Evolutionary conservation across 371 early-diverging fungal species (phyloP).

Genomic region (Mortierella sp.): DNA sequence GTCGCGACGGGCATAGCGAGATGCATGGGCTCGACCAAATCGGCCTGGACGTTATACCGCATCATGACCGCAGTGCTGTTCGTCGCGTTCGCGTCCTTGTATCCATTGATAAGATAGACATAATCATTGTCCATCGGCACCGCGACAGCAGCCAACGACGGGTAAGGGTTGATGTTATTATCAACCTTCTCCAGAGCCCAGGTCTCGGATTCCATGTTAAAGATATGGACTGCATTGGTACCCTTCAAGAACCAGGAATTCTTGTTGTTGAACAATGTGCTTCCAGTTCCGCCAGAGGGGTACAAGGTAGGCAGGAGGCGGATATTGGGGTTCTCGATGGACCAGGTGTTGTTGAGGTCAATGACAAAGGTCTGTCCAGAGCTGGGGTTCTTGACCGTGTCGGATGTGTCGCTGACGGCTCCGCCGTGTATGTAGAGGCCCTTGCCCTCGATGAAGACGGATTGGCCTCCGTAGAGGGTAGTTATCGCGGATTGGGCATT

Average conservation of each 20-base stretch:
- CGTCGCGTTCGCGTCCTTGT: background rate
- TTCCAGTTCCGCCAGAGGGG: background rate
- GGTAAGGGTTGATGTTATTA: background rate
- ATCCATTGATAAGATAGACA: background rate
- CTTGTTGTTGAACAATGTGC: constrained; percentile 1
- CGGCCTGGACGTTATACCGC: background rate
- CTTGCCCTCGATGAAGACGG: constrained; percentile 1
- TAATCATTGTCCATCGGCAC: background rate
- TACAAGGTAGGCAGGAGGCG: background rate
- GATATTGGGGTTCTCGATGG: background rate
- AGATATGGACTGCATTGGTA: background rate
- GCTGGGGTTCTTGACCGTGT: background rate
- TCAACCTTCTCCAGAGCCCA: background rate
- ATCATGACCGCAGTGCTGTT: background rate
- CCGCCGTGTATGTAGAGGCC: background rate
- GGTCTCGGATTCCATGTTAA: background rate
- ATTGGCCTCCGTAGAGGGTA: background rate
- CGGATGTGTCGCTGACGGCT: background rate
- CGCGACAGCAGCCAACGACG: background rate
- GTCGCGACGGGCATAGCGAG: background rate
- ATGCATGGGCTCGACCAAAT: background rate
- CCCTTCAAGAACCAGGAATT: background rate
- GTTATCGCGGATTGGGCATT: background rate
- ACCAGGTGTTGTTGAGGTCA: background rate
- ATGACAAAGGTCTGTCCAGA: constrained; percentile 9